A percentile compares a stretch with the other conserved stretches of the same genome.
Evolutionary conservation across 495 filamentous ascomycete genomes (phyloP).

Genomic region (Lasiosphaeriaceae sp.): DNA sequence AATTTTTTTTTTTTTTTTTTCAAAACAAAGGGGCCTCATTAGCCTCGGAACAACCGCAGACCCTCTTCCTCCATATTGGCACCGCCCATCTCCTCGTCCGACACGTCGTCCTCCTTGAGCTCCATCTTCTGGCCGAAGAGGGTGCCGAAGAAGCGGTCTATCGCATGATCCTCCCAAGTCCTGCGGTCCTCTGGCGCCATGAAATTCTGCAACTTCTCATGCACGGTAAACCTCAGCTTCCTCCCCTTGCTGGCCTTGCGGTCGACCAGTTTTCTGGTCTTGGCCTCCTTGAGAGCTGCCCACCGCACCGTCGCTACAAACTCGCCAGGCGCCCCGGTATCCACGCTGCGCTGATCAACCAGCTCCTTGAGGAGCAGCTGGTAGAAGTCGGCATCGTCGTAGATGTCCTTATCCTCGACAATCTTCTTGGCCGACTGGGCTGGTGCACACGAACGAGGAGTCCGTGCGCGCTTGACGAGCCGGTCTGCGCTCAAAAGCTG

Average conservation of each 20-base stretch:
- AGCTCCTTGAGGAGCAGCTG: slow-evolving; percentile 86
- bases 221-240: slow-evolving; percentile 88
- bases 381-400: slow-evolving; percentile 94
- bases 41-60: slow-evolving; percentile 69
- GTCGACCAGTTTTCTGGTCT: slow-evolving; percentile 78
- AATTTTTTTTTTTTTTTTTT: background rate
- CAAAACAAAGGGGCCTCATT: background rate
- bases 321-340: slow-evolving; percentile 44
- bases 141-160: slow-evolving; percentile 84
- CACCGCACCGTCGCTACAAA: slow-evolving; percentile 45
- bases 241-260: slow-evolving; percentile 92
- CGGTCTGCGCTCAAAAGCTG: slow-evolving; percentile 67
- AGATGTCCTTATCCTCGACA: slow-evolving; percentile 56
- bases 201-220: slow-evolving; percentile 96
- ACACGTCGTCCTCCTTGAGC: slow-evolving; percentile 64
- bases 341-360: slow-evolving; percentile 74
- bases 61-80: slow-evolving; percentile 60
- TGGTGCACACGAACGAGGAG: slow-evolving; percentile 70
- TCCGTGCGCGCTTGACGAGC: slow-evolving; percentile 61
- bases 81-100: slow-evolving; percentile 53
- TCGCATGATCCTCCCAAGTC: slow-evolving; percentile 69
- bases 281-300: slow-evolving; percentile 74
- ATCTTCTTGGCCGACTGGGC: slow-evolving; percentile 53
- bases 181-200: slow-evolving; percentile 88
- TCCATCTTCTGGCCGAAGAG: slow-evolving; percentile 76